Percentiles rank a stretch among this genome's conserved stretches.
phyloP scores from a whole-genome alignment of 441 rosid genomes.

The Corymbia calophylla region DNA sequence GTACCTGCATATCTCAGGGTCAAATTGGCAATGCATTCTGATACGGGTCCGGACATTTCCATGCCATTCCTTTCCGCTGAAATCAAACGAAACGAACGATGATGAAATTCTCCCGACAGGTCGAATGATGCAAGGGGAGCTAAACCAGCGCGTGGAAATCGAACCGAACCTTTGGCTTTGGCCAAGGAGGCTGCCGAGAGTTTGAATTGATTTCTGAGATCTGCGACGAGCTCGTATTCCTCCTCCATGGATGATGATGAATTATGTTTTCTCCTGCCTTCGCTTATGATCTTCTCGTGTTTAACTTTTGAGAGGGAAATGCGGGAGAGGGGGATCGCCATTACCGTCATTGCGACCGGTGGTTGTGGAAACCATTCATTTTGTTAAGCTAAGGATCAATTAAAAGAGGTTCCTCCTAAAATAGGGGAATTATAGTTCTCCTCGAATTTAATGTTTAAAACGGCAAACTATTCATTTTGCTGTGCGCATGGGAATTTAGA shows the following conservation, averaged over 20 bases:
- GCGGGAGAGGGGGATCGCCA: background rate
- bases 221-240: background rate
- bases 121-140: background rate
- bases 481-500: background rate
- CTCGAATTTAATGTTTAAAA: background rate
- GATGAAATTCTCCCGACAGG: background rate
- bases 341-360: background rate
- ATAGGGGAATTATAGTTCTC: background rate
- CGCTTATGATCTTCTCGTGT: background rate
- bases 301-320: background rate
- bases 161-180: constrained; percentile 7
- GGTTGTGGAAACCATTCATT: background rate
- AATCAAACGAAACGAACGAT: background rate
- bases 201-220: background rate
- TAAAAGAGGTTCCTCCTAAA: background rate
- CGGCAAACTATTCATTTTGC: background rate
- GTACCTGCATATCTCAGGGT: constrained; percentile 7
- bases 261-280: background rate
- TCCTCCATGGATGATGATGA: background rate
- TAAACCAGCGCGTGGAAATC: background rate
- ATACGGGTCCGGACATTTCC: background rate
- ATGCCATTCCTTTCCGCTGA: background rate
- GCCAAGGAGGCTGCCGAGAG: background rate
- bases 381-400: background rate
- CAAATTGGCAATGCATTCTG: constrained; percentile 6